Evolutionary conservation across 1,284 basidiomycete species (phyloP), one percentile per base, ranked within the genome.

Genomic region (Irpex rosettiformis): DNA sequence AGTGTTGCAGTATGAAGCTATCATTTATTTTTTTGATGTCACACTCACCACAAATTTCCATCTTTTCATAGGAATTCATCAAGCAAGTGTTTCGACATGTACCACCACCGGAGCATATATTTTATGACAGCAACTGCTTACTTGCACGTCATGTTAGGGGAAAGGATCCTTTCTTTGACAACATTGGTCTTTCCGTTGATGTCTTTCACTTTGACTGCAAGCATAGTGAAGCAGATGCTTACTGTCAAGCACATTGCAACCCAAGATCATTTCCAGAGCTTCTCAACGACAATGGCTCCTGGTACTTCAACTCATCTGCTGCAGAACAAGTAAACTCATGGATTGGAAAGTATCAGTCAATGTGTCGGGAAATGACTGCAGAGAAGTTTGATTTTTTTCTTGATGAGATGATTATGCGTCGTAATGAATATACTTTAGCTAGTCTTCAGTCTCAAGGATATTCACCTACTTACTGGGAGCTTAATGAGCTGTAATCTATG

Each of bases 201-300:
- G 72, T 78, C 0, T 80, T 77, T 25, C 77, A 79, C 53, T 75
- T 76, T 63, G 70, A 73, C 6, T 64, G 58, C 52, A 80, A 79
- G 59, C 76, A 80, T 62, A 66, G 64, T 7, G 59, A 59, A 2
- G 61, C 52, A 0, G 71, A 79, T 49, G 22, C 4, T 0, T 73
- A 66, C 33, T 80, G 75, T 52, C 67, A 74, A 10, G 48, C 60
- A 6, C 40, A 76, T 42, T 78, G 77, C 54, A 78, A 79, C 53
- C 73, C 74, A 0, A 60, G 63, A 0, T 5, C 29, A 0, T 78
- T 56, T 37, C 64, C 67, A 0, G 75, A 79, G 60, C 58, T 79
- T 0, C 28, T 64, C 1, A 52, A 53, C 0, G 59, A 64, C 0
- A 68, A 72, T 47, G 67, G 69, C 0, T 63, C 8, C 18, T 66